phyloP scores from a whole-genome alignment of 2,329 filamentous ascomycete species.

The Alternaria novae-zelandiae region DNA sequence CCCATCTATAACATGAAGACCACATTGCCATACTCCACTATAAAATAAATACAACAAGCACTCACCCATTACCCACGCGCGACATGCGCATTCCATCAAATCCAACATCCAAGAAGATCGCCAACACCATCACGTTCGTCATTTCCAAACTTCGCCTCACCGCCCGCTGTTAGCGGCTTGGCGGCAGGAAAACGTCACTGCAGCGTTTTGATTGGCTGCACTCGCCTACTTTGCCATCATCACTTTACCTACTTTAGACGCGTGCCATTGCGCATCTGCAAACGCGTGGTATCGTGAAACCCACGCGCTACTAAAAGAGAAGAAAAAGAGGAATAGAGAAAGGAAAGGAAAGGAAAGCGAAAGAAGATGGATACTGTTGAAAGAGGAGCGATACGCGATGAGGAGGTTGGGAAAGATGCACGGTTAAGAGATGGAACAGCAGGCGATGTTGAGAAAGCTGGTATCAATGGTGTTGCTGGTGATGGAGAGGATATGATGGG shows the following conservation, averaged over 20 bases:
- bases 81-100: too few relatives aligned
- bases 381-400: conserved; percentile 10
- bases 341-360: background rate
- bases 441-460: conserved; percentile 18
- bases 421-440: background rate
- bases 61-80: too few relatives aligned
- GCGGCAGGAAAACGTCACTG: background rate
- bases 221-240: background rate
- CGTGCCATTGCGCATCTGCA: background rate
- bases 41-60: too few relatives aligned
- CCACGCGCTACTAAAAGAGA: background rate
- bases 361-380: conserved; percentile 22
- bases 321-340: background rate
- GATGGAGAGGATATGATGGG: background rate
- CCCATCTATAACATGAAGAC: too few relatives aligned
- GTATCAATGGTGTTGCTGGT: background rate
- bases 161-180: background rate
- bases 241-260: background rate
- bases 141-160: background rate
- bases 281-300: background rate
- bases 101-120: background rate
- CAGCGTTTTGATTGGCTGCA: background rate
- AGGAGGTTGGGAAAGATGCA: background rate
- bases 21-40: too few relatives aligned
- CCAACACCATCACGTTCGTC: background rate